Percentiles rank a stretch among this genome's conserved stretches.
phyloP scores from a whole-genome alignment of 2,329 filamentous ascomycete genomes.

The Coniochaeta sp. region DNA sequence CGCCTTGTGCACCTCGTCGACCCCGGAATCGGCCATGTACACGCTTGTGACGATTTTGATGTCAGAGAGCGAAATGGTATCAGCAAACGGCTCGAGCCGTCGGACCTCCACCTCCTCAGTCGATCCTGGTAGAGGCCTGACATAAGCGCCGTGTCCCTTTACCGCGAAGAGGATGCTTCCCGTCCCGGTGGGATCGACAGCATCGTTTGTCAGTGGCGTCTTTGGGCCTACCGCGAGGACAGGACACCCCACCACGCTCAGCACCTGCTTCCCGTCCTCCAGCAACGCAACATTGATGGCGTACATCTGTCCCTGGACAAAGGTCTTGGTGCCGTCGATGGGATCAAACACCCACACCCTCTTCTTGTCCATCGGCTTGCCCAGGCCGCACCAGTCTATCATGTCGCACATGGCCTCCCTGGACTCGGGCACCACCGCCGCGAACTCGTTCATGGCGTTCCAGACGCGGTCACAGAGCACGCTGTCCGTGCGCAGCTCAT shows the following conservation, averaged over 20 bases:
- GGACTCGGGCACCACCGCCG: constrained; percentile 21
- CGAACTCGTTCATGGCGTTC: constrained; percentile 12
- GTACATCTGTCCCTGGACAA: constrained; percentile 45
- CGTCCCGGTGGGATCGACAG: constrained; percentile 31
- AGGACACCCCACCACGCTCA: constrained; percentile 42
- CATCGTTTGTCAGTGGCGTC: constrained; percentile 32
- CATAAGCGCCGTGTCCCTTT: constrained; percentile 38
- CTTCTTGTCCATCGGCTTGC: constrained; percentile 26
- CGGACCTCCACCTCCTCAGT: constrained; percentile 15
- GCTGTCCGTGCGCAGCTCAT: constrained; percentile 34
- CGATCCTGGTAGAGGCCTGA: constrained; percentile 28
- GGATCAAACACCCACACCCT: constrained; percentile 53
- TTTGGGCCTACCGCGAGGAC: constrained; percentile 27
- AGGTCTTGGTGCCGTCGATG: constrained; percentile 54
- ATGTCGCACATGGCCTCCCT: constrained; percentile 41
- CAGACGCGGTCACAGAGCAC: constrained; percentile 39
- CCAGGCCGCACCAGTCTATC: constrained; percentile 43
- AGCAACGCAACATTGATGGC: constrained; percentile 50
- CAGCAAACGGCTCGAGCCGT: constrained; percentile 23
- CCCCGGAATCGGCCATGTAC: constrained; percentile 37
- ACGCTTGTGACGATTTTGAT: constrained; percentile 41
- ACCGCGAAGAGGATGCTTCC: constrained; percentile 47
- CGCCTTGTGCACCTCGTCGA: constrained; percentile 37
- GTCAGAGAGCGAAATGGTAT: constrained; percentile 12
- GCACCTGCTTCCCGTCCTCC: constrained; percentile 38